These are phyloP conservation scores for Scheffersomyces illinoinensis DNA, from an alignment of 1,139 yeast species.

Conservation along the genomic window DNA sequence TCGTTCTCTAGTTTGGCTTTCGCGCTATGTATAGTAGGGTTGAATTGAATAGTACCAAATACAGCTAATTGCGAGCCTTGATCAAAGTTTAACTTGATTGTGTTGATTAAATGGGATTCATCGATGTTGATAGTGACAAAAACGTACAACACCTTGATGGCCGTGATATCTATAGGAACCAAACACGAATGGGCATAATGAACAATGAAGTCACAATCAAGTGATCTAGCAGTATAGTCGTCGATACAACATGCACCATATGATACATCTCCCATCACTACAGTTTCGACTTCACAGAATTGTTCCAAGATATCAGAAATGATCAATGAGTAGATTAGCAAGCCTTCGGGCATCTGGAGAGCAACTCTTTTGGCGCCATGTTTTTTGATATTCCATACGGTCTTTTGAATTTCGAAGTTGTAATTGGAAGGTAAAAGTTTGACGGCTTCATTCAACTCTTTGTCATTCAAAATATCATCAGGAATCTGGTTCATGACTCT, in stretches of 20 bases:
- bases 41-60: slow-evolving; percentile 95
- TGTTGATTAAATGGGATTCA: slow-evolving; percentile 75
- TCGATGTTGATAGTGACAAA: slow-evolving; percentile 93
- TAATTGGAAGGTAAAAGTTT: slow-evolving; percentile 83
- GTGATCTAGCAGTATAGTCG: slow-evolving; percentile 88
- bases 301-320: slow-evolving; percentile 90
- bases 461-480: slow-evolving; percentile 74
- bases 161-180: slow-evolving; percentile 91
- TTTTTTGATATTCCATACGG: slow-evolving; percentile 88
- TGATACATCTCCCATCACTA: slow-evolving; percentile 98
- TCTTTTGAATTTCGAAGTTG: slow-evolving; percentile 93
- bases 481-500: slow-evolving; percentile 90
- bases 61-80: slow-evolving; percentile 67
- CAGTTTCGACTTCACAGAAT: slow-evolving; percentile 81
- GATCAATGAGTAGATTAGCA: slow-evolving; percentile 80
- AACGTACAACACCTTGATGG: slow-evolving; percentile 87
- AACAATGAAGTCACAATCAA: slow-evolving; percentile 91
- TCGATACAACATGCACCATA: slow-evolving; percentile 99
- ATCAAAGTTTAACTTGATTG: slow-evolving; percentile 69
- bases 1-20: slow-evolving; percentile 57
- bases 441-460: slow-evolving; percentile 79
- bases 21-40: slow-evolving; percentile 86
- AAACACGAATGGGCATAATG: slow-evolving; percentile 98
- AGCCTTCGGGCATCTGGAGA: slow-evolving; percentile 96
- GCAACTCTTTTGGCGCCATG: slow-evolving; percentile 76